Conservation (phyloP, 441 rosid species). For the Croton setiger region DNA sequence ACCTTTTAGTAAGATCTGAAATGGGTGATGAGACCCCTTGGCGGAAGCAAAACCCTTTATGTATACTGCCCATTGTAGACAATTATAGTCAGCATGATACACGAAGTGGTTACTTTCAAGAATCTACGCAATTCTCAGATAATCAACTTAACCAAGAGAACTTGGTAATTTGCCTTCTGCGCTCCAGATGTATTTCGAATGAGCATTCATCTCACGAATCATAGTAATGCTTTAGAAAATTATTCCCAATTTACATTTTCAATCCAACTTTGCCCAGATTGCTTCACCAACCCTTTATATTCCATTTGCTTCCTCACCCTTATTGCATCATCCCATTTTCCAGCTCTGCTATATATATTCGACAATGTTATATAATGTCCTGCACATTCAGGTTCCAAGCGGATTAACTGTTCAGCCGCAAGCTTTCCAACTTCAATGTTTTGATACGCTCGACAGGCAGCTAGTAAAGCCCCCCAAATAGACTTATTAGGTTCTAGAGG, state of each 20-base stretch:
- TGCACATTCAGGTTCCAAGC: constrained; percentile 44
- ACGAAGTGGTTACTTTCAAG: too few relatives aligned
- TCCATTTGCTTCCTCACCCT: constrained; percentile 52
- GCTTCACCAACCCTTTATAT: constrained; percentile 44
- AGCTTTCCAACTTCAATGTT: constrained; percentile 54
- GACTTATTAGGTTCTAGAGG: constrained; percentile 39
- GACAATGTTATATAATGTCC: constrained; percentile 58
- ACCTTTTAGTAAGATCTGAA: constrained; percentile 78
- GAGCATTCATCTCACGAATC: too few relatives aligned
- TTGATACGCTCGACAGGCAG: constrained; percentile 51
- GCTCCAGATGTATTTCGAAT: too few relatives aligned
- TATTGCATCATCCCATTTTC: constrained; percentile 55
- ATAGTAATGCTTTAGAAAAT: background rate
- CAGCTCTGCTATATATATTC: constrained; percentile 47
- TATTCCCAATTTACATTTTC: constrained; percentile 27
- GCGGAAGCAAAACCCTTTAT: constrained; percentile 68
- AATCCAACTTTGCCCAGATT: constrained; percentile 71
- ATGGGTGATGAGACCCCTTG: constrained; percentile 78
- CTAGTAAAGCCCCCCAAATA: constrained; percentile 41
- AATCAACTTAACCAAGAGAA: too few relatives aligned
- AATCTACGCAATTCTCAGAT: too few relatives aligned
- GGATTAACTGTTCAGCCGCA: constrained; percentile 35
- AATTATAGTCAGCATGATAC: constrained; percentile 3
- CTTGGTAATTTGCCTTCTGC: too few relatives aligned
- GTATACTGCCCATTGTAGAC: constrained; percentile 54